Evolutionary conservation across 1,284 basidiomycete species (phyloP), one percentile per base, ranked within the genome.

Genomic region (Leccinum ponderosum): DNA sequence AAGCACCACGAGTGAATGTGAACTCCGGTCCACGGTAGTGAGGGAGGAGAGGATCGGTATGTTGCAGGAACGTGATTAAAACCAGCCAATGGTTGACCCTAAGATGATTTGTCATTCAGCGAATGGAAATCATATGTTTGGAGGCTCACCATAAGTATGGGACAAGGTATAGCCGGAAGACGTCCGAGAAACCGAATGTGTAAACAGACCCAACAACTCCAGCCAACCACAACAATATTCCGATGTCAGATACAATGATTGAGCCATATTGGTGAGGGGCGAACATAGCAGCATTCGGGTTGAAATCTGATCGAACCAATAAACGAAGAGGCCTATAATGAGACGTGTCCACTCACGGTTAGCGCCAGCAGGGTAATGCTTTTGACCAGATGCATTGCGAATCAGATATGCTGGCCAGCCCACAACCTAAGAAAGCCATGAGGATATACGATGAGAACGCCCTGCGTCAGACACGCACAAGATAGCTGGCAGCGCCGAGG

Each of bases 1-100:
- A 87, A 17, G 97, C 97, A 64, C 97, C 97, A 69, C 97, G 94
- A 57, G 91, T 83, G 84, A 99, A 99, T 53, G 90, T 97, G 84
- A 97, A 98, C 70, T 91, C 87, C 53, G 89, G 78, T 25, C 90
- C 87, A 67, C 93, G 91, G 85, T 98, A 99, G 80, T 99, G 97
- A 57, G 96, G 95, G 33, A 98, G 83, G 50, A 91, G 75, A 20
- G 95, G 94, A 80, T 98, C 97, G 69, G 97, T 98, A 83, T 98
- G 97, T 80, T 98, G 97, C 63, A 98, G 84, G 89, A 93, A 96
- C 31, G 94, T 95, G 80, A 96, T 95, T 67, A 93, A 74, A 62
- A 97, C 92, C 58, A 97, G 83, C 93, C 94, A 96, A 83, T 93
- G 90, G 80, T 93, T 92, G 53, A 90, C 81, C 85, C 81, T 85